Conservation (phyloP, 768 basidiomycete genomes). For the Psilocybe sp. region DNA sequence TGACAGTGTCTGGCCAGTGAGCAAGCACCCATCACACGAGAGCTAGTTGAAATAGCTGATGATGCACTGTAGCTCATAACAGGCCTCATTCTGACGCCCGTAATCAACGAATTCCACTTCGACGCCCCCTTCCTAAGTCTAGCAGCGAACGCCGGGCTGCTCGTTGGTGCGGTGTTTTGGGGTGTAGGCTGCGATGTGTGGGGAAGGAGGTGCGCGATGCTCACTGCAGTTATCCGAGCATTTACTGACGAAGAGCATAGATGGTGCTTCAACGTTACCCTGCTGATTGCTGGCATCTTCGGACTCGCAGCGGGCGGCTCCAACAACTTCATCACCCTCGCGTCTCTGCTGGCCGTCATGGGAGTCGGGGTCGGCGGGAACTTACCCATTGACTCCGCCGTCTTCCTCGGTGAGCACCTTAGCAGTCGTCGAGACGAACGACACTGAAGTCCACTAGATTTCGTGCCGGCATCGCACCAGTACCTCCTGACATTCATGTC, state of each 20-base stretch:
- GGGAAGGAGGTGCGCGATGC: conserved; percentile 50
- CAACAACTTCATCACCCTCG: conserved; percentile 47
- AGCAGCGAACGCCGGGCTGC: conserved; percentile 63
- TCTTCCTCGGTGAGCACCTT: conserved; percentile 56
- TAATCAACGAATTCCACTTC: conserved; percentile 62
- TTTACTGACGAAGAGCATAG: conserved; percentile 21
- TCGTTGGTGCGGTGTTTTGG: conserved; percentile 69
- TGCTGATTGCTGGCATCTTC: conserved; percentile 66
- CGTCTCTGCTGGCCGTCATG: conserved; percentile 52
- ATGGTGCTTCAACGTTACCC: conserved; percentile 67
- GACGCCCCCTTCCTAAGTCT: conserved; percentile 61
- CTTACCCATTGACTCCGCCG: conserved; percentile 71
- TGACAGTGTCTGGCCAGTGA: conserved; percentile 73
- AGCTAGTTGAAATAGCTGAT: neutral
- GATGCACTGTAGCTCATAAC: conserved; percentile 47
- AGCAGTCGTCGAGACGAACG: neutral
- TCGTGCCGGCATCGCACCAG: conserved; percentile 66
- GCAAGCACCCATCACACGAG: conserved; percentile 13
- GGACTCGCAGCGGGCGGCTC: conserved; percentile 62
- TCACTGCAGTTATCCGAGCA: conserved; percentile 1
- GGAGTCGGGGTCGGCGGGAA: conserved; percentile 74
- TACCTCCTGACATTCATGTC: conserved; percentile 72
- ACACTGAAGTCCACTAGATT: conserved; percentile 37
- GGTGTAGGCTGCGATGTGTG: conserved; percentile 66
- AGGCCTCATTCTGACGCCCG: conserved; percentile 60